These are phyloP conservation scores for Ganoderma multipileum DNA, from an alignment of 1,284 basidiomycete genomes.

Conservation along the genomic window DNA sequence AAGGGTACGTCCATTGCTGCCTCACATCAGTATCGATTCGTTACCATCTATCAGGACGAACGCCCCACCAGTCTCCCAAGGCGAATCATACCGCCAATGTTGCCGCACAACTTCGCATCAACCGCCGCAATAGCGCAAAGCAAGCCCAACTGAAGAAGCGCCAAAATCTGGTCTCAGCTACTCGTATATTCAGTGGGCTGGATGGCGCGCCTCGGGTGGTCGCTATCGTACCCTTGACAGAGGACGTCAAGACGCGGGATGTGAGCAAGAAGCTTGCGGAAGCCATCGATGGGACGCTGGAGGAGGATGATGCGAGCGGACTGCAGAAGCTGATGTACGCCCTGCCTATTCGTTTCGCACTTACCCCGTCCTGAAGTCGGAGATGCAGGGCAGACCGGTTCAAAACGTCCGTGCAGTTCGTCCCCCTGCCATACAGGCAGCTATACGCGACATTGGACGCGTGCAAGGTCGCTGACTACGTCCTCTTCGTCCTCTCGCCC, in stretches of 20 bases:
- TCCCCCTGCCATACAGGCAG: constrained; percentile 73
- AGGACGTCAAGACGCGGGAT: constrained; percentile 64
- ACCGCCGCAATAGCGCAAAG: constrained; percentile 82
- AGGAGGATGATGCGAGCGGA: constrained; percentile 59
- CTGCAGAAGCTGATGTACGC: constrained; percentile 73
- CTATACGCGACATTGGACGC: constrained; percentile 88
- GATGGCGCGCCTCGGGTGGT: constrained; percentile 85
- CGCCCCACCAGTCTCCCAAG: constrained; percentile 58
- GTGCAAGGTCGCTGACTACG: constrained; percentile 91
- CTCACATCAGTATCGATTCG: not conserved
- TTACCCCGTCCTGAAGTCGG: constrained; percentile 19
- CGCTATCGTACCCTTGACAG: constrained; percentile 79
- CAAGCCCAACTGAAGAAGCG: constrained; percentile 79
- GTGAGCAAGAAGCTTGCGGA: constrained; percentile 69
- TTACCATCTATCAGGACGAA: constrained; percentile 11
- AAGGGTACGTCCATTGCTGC: constrained; percentile 64
- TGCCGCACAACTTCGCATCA: constrained; percentile 67
- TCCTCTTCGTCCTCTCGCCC: constrained; percentile 86
- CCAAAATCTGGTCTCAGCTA: constrained; percentile 70
- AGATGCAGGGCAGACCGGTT: constrained; percentile 78
- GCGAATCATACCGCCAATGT: constrained; percentile 46
- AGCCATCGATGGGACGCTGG: constrained; percentile 65
- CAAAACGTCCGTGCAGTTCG: constrained; percentile 89
- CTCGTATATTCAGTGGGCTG: constrained; percentile 76
- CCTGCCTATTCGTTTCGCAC: not conserved